phyloP scores from a whole-genome alignment of 306 rosid species.

The Begonia peltatifolia region DNA sequence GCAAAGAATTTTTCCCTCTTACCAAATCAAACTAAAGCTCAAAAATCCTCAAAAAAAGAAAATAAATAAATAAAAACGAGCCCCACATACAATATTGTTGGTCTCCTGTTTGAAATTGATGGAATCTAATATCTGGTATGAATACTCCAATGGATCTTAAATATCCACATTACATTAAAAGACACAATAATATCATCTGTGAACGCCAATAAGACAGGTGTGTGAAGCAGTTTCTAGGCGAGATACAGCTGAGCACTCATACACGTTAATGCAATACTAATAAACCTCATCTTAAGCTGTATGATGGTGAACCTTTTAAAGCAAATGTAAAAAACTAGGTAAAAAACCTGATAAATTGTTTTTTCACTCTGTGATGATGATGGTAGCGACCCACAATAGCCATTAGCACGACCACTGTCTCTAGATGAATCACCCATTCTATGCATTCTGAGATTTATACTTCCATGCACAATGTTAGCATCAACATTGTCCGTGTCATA shows the following conservation, averaged over 20 bases:
- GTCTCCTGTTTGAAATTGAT: no score
- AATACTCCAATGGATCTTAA: no score
- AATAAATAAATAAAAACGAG: no score
- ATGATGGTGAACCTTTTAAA: background rate
- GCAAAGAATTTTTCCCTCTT: no score
- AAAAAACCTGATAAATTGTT: constrained; percentile 48
- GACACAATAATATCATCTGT: no score
- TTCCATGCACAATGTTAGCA: constrained; percentile 68
- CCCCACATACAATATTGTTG: no score
- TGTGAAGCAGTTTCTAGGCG: no score
- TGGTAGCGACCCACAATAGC: constrained; percentile 55
- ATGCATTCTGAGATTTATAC: constrained; percentile 78
- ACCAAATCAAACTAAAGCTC: no score
- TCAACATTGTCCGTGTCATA: constrained; percentile 73
- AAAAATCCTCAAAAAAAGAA: no score
- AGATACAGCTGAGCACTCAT: background rate
- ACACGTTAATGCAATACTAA: background rate
- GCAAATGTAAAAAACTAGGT: background rate
- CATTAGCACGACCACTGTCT: constrained; percentile 52
- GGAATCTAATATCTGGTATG: no score
- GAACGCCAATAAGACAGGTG: no score
- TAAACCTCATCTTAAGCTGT: background rate
- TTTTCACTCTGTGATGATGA: constrained; percentile 52
- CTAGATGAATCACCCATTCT: constrained; percentile 48
- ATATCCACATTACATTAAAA: no score